A percentile compares a stretch with the other conserved stretches of the same genome.
Conservation (phyloP, 164 flowering plant species). For the Pachysandra terminalis region DNA sequence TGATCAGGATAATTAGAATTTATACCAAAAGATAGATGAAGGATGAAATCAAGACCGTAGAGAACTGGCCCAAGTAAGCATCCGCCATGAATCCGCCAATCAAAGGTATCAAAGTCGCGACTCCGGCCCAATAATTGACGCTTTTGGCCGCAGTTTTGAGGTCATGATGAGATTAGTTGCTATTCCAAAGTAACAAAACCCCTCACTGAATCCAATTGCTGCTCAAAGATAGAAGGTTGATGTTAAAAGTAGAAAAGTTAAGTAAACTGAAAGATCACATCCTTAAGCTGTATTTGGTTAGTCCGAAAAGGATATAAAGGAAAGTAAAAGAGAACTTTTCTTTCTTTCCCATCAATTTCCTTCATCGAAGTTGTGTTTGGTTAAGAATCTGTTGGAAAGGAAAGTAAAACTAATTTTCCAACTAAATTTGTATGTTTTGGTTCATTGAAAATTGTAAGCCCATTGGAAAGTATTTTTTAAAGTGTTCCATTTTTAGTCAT, state of each 20-base stretch:
- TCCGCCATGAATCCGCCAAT: constrained; percentile 95
- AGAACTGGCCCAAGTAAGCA: constrained; percentile 74
- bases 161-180: constrained; percentile 59
- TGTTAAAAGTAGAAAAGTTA: not conserved
- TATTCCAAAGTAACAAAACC: constrained; percentile 57
- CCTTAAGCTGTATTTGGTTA: too few relatives aligned
- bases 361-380: too few relatives aligned
- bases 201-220: constrained; percentile 73
- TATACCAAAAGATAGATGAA: constrained; percentile 70
- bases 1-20: not conserved
- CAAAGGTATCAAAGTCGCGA: constrained; percentile 76
- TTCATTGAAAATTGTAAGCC: too few relatives aligned
- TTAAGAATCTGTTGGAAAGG: too few relatives aligned
- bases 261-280: too few relatives aligned
- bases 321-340: too few relatives aligned
- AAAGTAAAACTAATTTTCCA: too few relatives aligned
- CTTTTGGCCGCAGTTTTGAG: constrained; percentile 50
- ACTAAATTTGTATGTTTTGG: too few relatives aligned
- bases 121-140: constrained; percentile 65
- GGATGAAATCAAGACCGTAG: constrained; percentile 49
- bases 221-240: constrained; percentile 12
- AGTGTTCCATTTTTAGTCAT: too few relatives aligned
- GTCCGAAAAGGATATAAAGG: too few relatives aligned
- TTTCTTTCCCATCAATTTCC: too few relatives aligned
- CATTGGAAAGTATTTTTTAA: too few relatives aligned